These are phyloP conservation scores for Termitomyces sp. DNA, from an alignment of 768 basidiomycete genomes.

Conservation along the genomic window DNA sequence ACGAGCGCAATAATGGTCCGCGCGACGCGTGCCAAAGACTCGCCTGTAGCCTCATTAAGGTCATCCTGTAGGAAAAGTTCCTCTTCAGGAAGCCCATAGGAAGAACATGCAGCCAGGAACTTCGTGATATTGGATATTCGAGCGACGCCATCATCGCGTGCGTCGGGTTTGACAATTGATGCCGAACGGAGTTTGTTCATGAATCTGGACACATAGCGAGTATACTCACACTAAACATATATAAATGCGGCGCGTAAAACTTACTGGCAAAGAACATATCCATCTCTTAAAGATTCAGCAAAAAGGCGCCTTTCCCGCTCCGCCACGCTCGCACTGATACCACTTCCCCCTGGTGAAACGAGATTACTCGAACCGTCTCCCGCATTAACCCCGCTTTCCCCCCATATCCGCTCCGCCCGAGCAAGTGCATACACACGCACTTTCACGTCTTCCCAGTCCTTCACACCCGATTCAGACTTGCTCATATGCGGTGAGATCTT, in stretches of 20 bases:
- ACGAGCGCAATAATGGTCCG: constrained; percentile 68
- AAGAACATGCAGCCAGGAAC: constrained; percentile 73
- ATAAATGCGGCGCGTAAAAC: constrained; percentile 29
- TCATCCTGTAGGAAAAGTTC: constrained; percentile 70
- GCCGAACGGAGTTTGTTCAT: constrained; percentile 73
- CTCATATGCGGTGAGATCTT: constrained; percentile 56
- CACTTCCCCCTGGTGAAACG: constrained; percentile 24
- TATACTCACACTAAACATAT: background rate
- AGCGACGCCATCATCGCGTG: constrained; percentile 62
- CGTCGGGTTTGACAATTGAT: constrained; percentile 57
- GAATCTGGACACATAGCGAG: constrained; percentile 43
- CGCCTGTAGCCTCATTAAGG: constrained; percentile 54
- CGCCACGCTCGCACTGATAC: constrained; percentile 53
- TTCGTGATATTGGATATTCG: constrained; percentile 70
- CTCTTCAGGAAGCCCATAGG: constrained; percentile 57
- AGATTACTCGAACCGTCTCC: constrained; percentile 40
- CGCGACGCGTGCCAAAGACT: constrained; percentile 70
- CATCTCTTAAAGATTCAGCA: constrained; percentile 75
- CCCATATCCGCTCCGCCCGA: constrained; percentile 76
- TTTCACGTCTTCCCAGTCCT: constrained; percentile 78
- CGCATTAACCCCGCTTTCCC: constrained; percentile 45
- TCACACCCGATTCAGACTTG: constrained; percentile 42
- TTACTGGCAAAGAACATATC: constrained; percentile 87
- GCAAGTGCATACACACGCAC: constrained; percentile 53
- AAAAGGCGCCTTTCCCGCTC: constrained; percentile 75